Evolutionary conservation across 768 basidiomycete species (phyloP), one percentile per base, ranked within the genome.

Genomic region (Hemileccinum impolitum): DNA sequence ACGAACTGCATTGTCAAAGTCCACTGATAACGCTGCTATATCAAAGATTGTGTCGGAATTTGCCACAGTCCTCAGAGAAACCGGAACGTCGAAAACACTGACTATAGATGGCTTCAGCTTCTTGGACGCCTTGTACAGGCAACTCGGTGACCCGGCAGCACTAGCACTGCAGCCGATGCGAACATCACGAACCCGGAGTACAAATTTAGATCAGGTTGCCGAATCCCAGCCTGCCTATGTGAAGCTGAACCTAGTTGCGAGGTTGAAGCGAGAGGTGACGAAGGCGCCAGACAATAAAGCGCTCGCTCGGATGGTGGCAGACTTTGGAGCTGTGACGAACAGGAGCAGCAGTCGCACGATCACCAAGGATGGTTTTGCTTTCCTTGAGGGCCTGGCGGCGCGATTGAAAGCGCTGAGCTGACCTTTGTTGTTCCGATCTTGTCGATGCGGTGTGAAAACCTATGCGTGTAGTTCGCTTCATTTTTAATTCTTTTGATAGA

Each of bases 351-450:
- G 85, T 36, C 74, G 84, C 54, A 87, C 82, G 43, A 73, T 90
- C 46, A 89, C 86, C 30, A 90, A 90, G 75, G 84, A 87, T 57
- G 86, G 85, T 32, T 77, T 88, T 57, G 75, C 74, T 10, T 88
- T 89, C 61, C 66, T 89, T 42, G 80, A 83, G 45, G 79, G 79
- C 32, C 61, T 88, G 39, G 76, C 81, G 3, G 74, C 69, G 38
- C 70, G 81, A 54, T 65, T 90, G 50, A 71, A 67, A 55, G 69
- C 41, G 8, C 37, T 69, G 49, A 47, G 45, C 31, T 56, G 42
- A 56, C 14, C n/a, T 21, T 30, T 19, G 15, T 12, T 17, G 11
- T 35, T 23, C 31, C 26, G 25, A 19, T 48, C 30, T 23, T 36
- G 38, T 32, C n/a, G 19, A 47, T 19, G 39, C 19, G 21, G 30